These are phyloP conservation scores for Phialophora tarda DNA, from an alignment of 2,329 filamentous ascomycete genomes.

Conservation along the genomic window DNA sequence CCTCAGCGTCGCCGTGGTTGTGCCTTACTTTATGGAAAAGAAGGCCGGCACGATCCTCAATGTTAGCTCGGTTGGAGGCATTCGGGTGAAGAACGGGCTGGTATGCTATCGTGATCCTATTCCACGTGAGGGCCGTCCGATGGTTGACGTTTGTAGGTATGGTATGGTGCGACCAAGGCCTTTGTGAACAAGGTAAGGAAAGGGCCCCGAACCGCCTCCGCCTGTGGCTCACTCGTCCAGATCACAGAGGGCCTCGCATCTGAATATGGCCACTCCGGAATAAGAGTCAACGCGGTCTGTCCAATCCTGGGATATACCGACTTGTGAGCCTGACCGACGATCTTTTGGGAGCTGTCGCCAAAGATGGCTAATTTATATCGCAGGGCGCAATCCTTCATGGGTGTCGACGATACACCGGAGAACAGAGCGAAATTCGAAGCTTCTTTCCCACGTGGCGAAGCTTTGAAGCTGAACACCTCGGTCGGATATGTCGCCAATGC, in stretches of 20 bases:
- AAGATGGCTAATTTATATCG: not conserved
- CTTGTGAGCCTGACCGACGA: slow-evolving; percentile 12
- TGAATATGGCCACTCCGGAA: slow-evolving; percentile 28
- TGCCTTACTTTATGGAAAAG: slow-evolving; percentile 42
- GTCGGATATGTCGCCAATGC: slow-evolving; percentile 41
- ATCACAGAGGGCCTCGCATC: slow-evolving; percentile 29
- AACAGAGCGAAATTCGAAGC: slow-evolving; percentile 26
- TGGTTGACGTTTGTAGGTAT: slow-evolving; percentile 14
- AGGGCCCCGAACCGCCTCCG: not conserved
- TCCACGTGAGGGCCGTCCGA: not conserved
- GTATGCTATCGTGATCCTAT: slow-evolving; percentile 1
- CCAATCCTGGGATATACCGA: slow-evolving; percentile 29
- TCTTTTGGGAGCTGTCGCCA: not conserved
- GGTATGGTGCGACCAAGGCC: slow-evolving; percentile 36
- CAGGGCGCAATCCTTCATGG: slow-evolving; percentile 27
- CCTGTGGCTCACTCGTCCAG: not conserved
- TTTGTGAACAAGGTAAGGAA: slow-evolving; percentile 25
- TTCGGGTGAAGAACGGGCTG: slow-evolving; percentile 32
- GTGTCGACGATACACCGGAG: slow-evolving; percentile 27
- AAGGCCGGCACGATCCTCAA: slow-evolving; percentile 34
- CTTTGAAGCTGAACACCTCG: slow-evolving; percentile 21
- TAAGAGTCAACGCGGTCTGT: slow-evolving; percentile 26
- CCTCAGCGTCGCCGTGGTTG: slow-evolving; percentile 40
- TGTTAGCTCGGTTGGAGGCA: slow-evolving; percentile 34
- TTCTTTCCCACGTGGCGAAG: slow-evolving; percentile 25